These are phyloP conservation scores for Paraphaeosphaeria sporulosa DNA, from an alignment of 2,329 filamentous ascomycete species.

Conservation along the genomic window DNA sequence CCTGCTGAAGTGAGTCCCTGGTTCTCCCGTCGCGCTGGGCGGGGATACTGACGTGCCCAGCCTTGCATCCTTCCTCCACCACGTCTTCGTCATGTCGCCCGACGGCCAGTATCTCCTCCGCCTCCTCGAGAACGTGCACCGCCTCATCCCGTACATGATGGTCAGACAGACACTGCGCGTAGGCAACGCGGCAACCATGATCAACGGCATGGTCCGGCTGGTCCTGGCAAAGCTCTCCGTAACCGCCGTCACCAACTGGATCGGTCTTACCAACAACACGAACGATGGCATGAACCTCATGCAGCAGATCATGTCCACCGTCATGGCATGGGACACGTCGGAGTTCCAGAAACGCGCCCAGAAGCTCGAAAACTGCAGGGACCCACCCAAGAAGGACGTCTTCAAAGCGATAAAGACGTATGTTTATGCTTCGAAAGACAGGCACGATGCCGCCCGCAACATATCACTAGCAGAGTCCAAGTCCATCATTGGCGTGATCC, in stretches of 20 bases:
- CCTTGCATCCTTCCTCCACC: conserved; percentile 76
- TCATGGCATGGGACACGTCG: conserved; percentile 74
- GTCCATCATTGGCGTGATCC: conserved; percentile 73
- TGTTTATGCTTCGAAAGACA: conserved; percentile 59
- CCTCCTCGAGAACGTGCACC: conserved; percentile 73
- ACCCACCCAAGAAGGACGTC: conserved; percentile 66
- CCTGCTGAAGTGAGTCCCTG: conserved; percentile 73
- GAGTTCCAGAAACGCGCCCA: conserved; percentile 73
- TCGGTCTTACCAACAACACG: conserved; percentile 73
- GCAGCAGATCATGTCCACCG: conserved; percentile 77
- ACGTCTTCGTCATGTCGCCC: conserved; percentile 74
- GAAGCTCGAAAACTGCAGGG: conserved; percentile 69
- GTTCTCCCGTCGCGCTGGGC: too few species aligned
- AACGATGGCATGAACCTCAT: conserved; percentile 84
- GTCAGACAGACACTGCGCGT: conserved; percentile 77
- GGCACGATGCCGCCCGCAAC: conserved; percentile 67
- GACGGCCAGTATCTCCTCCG: conserved; percentile 78
- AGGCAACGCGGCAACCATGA: conserved; percentile 83
- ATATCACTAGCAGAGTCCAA: conserved; percentile 61
- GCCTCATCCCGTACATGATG: conserved; percentile 74
- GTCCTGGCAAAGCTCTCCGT: conserved; percentile 81
- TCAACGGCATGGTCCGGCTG: conserved; percentile 75
- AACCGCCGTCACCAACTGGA: conserved; percentile 78
- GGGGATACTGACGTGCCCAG: conserved; percentile 54
- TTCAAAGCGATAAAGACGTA: conserved; percentile 68